Base-by-base conservation (phyloP, 495 filamentous ascomycete species). In the Bacidia gigantensis region DNA sequence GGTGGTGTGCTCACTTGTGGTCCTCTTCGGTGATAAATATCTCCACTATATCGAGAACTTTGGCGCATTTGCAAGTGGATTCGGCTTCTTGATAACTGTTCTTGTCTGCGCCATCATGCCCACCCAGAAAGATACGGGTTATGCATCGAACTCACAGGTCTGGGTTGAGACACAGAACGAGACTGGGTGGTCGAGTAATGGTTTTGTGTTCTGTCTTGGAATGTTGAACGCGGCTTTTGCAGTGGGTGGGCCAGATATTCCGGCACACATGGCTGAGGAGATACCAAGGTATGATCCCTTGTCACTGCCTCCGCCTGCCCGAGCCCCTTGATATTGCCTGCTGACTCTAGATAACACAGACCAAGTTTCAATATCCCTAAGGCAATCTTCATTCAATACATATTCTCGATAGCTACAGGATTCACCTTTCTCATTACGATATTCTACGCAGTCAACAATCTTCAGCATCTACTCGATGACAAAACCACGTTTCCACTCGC, bases 51-150 rank as follows among this genome's bases (percentile, higher is more conserved):
- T 88, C 12, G 78, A 83, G 38, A 74, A 78, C 50, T 52, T 82
- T 9, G 86, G 84, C 26, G 68, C 84, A 58, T 80, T 83, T 57
- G 70, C 90, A 32, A 78, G 84, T 49, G 64, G 89, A 22, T 70
- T 71, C 2, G 87, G 87, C 24, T 72, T 82, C 14, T 64, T 87
- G 41, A 64, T 88, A 43, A 84, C 83, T 7, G 79, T 90, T 22
- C 65, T 90, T 48, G 83, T 89, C 10, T 78, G 82, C 52, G 81
- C 79, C 1, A 75, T 81, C 20, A 88, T 90, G 85, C 87, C 87
- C n/a, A 38, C 50, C 11, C 50, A 61, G 52, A 64, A 66, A 29
- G 64, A 62, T 17, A 44, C 9, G 7, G 41, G 41, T 54, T 80
- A 83, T 55, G 79, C 79, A 11, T 65, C 69, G 3, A 69, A 78